Conservation (phyloP, 306 rosid species). For the Prunus padus region DNA sequence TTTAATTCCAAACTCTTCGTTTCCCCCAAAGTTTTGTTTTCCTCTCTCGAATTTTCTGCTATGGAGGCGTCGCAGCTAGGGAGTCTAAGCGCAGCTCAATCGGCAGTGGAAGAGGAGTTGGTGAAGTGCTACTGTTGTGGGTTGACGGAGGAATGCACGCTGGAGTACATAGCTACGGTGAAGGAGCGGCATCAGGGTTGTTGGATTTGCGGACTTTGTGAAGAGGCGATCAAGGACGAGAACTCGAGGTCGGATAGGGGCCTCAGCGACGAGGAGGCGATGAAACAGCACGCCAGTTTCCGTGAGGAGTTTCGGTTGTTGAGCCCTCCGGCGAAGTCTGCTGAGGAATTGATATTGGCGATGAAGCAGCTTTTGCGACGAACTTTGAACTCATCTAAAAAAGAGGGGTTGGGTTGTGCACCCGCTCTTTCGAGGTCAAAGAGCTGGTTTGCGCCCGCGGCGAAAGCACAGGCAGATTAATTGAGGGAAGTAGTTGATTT, state of each 20-base stretch:
- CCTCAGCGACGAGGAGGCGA: slow-evolving; percentile 58
- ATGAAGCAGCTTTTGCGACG: slow-evolving; percentile 63
- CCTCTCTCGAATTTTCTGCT: background rate
- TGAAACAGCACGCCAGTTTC: slow-evolving; percentile 52
- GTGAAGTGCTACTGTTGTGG: slow-evolving; percentile 72
- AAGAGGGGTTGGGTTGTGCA: background rate
- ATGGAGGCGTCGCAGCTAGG: background rate
- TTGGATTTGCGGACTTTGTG: slow-evolving; percentile 85
- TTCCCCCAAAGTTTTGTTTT: background rate
- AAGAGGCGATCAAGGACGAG: slow-evolving; percentile 72
- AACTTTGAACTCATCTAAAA: slow-evolving; percentile 46
- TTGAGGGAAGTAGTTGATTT: background rate
- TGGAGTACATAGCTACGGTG: slow-evolving; percentile 51
- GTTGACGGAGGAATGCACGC: slow-evolving; percentile 76
- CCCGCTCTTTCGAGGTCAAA: slow-evolving; percentile 39
- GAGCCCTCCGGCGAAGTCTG: slow-evolving; percentile 44
- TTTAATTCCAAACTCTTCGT: background rate
- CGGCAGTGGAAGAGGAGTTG: slow-evolving; percentile 28
- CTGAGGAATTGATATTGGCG: slow-evolving; percentile 50
- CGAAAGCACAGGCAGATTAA: slow-evolving; percentile 13
- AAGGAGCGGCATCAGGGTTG: slow-evolving; percentile 55
- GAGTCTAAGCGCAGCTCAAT: background rate
- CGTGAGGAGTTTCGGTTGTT: slow-evolving; percentile 48
- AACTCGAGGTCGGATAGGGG: slow-evolving; percentile 30
- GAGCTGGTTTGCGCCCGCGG: slow-evolving; percentile 43